These are phyloP conservation scores for Rhipidocladum racemiflorum DNA, from an alignment of 176 grass and related monocot species.

Conservation along the genomic window DNA sequence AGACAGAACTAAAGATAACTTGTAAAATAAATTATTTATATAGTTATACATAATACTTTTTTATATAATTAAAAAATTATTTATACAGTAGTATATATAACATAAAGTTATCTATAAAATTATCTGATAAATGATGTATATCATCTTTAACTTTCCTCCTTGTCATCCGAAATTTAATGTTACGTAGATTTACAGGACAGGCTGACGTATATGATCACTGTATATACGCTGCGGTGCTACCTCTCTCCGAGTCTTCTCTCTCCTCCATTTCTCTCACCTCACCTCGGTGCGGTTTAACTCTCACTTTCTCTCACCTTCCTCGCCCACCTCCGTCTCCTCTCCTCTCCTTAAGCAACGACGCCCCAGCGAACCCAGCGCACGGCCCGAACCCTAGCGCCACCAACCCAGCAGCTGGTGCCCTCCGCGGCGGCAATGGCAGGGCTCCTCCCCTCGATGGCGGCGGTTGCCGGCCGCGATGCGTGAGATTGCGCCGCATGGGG, in stretches of 20 bases:
- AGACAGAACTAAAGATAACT: too few species aligned
- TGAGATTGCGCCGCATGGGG: slow-evolving; percentile 57
- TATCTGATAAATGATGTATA: too few species aligned
- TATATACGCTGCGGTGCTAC: not conserved
- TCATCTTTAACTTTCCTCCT: too few species aligned
- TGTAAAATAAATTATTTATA: too few species aligned
- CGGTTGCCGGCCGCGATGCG: slow-evolving; percentile 26
- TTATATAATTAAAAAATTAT: too few species aligned
- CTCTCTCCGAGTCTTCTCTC: not conserved
- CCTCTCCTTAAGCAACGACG: slow-evolving; percentile 42
- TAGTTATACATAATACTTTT: too few species aligned
- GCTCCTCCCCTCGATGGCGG: not conserved
- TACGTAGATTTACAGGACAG: too few species aligned
- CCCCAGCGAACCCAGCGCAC: not conserved
- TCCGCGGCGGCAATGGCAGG: slow-evolving; percentile 38
- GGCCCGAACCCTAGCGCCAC: slow-evolving; percentile 26
- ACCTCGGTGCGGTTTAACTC: slow-evolving; percentile 49
- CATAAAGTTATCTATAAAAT: too few species aligned
- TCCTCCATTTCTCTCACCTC: slow-evolving; percentile 14
- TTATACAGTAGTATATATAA: too few species aligned
- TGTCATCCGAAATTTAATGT: too few species aligned
- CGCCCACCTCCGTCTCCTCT: slow-evolving; percentile 20
- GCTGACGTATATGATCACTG: too few species aligned
- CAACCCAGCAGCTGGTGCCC: not conserved
- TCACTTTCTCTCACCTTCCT: slow-evolving; percentile 63